Conservation (phyloP, 768 basidiomycete genomes). For the Chiua virens region DNA sequence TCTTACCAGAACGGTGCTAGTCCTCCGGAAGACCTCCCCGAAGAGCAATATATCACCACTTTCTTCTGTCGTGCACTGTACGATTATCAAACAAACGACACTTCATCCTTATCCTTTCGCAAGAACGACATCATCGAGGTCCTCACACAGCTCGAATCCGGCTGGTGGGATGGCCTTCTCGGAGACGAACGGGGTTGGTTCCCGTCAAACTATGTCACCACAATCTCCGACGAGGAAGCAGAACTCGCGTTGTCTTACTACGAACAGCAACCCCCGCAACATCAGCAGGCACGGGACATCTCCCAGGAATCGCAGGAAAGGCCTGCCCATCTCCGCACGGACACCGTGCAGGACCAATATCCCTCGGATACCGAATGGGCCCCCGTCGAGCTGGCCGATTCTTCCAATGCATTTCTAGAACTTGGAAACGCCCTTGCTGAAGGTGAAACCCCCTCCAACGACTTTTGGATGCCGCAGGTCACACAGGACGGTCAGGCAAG, state of each 20-base stretch:
- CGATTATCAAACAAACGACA: slow-evolving; percentile 85
- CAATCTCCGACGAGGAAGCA: slow-evolving; percentile 79
- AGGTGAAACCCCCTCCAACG: slow-evolving; percentile 48
- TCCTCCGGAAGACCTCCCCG: slow-evolving; percentile 35
- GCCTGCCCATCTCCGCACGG: slow-evolving; percentile 6
- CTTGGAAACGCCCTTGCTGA: slow-evolving; percentile 27
- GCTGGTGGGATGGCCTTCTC: slow-evolving; percentile 98
- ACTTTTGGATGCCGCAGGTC: slow-evolving; percentile 91
- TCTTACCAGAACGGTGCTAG: slow-evolving; percentile 22
- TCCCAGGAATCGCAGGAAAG: slow-evolving; percentile 15
- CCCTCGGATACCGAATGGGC: slow-evolving; percentile 50
- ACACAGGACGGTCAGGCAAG: slow-evolving; percentile 80
- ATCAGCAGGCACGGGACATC: slow-evolving; percentile 10
- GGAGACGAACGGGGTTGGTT: slow-evolving; percentile 94
- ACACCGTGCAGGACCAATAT: slow-evolving; percentile 26
- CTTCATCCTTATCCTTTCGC: slow-evolving; percentile 84
- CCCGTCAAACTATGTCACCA: slow-evolving; percentile 90
- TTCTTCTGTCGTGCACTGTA: slow-evolving; percentile 92
- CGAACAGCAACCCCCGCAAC: slow-evolving; percentile 16
- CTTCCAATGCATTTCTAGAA: slow-evolving; percentile 42
- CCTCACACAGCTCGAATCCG: slow-evolving; percentile 83
- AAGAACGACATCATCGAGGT: slow-evolving; percentile 93
- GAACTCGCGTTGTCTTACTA: slow-evolving; percentile 55
- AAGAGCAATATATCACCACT: slow-evolving; percentile 62
- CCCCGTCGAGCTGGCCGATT: slow-evolving; percentile 12